Conservation (phyloP, 768 basidiomycete species). For the Suillus lakei region DNA sequence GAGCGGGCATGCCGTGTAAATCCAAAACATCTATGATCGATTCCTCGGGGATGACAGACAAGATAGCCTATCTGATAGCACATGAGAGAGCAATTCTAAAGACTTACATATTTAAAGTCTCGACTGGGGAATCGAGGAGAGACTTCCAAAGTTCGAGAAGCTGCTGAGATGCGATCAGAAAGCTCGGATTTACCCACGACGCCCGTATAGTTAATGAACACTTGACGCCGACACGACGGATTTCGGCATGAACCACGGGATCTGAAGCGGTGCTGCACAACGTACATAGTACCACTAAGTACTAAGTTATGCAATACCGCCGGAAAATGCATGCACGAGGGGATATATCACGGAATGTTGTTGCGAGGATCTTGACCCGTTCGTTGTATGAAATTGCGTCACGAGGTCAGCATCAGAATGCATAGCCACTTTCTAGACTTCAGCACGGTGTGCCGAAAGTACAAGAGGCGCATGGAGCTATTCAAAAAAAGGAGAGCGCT, state of each 20-base stretch:
- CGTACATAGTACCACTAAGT: not conserved
- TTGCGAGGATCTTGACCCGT: not conserved
- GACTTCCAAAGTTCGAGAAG: not conserved
- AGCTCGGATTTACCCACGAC: not conserved
- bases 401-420: not conserved
- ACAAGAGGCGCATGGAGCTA: not conserved
- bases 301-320: not conserved
- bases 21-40: not conserved
- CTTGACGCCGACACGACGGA: not conserved
- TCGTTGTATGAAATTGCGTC: not conserved
- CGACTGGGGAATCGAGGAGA: not conserved
- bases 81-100: not conserved
- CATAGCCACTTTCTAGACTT: not conserved
- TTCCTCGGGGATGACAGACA: not conserved
- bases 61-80: not conserved
- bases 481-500: not conserved
- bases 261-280: not conserved
- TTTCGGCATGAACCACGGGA: not conserved
- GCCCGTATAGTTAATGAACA: not conserved
- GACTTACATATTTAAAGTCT: not conserved
- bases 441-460: not conserved
- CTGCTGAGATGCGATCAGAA: slow-evolving; percentile 4
- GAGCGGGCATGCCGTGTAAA: not conserved
- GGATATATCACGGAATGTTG: not conserved
- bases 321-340: not conserved